These are phyloP conservation scores for Aspergillus olivimuriae DNA, from an alignment of 495 filamentous ascomycete species.

Conservation along the genomic window DNA sequence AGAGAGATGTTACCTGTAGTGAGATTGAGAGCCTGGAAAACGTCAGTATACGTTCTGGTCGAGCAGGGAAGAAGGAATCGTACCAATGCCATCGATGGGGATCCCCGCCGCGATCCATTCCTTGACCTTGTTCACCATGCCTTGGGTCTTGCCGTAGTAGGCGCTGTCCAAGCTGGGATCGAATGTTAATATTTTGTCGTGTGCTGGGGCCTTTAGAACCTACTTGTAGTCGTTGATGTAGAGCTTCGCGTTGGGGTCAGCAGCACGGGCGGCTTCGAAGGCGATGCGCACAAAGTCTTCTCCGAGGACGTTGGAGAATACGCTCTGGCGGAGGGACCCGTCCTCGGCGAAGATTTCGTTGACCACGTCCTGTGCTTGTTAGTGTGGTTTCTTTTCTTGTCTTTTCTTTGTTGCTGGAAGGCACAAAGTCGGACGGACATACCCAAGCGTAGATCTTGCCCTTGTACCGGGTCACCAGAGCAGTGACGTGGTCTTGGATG, in stretches of 20 bases:
- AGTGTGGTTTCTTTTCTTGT: too few relatives aligned
- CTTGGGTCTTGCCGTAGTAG: slow-evolving; percentile 48
- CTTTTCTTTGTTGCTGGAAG: too few relatives aligned
- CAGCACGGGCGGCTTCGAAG: slow-evolving; percentile 47
- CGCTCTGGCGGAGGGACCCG: slow-evolving; percentile 49
- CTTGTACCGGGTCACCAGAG: slow-evolving; percentile 24
- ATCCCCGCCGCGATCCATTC: slow-evolving; percentile 59
- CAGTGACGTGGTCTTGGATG: slow-evolving; percentile 26
- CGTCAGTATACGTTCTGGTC: slow-evolving; percentile 2
- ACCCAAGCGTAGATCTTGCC: slow-evolving; percentile 47
- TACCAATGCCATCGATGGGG: slow-evolving; percentile 67
- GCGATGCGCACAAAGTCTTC: slow-evolving; percentile 53
- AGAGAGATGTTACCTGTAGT: slow-evolving; percentile 32
- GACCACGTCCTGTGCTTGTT: slow-evolving; percentile 66
- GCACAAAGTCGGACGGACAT: too few relatives aligned
- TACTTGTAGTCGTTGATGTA: slow-evolving; percentile 57
- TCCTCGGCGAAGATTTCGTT: slow-evolving; percentile 68
- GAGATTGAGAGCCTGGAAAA: slow-evolving; percentile 50
- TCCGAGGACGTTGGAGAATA: slow-evolving; percentile 52
- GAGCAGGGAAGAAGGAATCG: slow-evolving; percentile 1
- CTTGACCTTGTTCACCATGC: slow-evolving; percentile 58
- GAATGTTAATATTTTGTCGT: neutral
- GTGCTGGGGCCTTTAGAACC: slow-evolving; percentile 1
- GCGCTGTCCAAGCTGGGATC: slow-evolving; percentile 28
- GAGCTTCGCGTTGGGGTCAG: slow-evolving; percentile 53